A percentile compares a stretch with the other conserved stretches of the same genome.
phyloP scores from a whole-genome alignment of 306 rosid genomes.

The Potentilla sterilis region DNA sequence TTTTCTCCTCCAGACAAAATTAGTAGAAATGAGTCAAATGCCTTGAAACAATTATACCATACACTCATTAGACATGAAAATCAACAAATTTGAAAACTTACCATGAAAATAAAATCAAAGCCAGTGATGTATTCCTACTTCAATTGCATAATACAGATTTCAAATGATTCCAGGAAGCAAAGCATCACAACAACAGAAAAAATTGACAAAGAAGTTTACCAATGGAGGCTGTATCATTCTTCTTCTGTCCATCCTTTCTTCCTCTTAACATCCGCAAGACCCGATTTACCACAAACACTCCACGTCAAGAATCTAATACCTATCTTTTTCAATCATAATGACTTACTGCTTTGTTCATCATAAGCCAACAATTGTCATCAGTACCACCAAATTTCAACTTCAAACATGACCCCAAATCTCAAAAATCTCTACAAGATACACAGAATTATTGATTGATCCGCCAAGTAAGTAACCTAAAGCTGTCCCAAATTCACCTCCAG shows the following conservation, averaged over 20 bases:
- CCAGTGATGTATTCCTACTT: background rate
- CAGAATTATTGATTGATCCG: background rate
- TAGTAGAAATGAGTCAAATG: background rate
- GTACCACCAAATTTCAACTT: conserved; percentile 17
- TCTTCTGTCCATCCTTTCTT: conserved; percentile 62
- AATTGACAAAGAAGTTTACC: conserved; percentile 43
- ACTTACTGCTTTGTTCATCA: conserved; percentile 30
- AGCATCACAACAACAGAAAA: background rate
- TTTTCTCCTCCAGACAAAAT: background rate
- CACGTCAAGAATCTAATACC: conserved; percentile 36
- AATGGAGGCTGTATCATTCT: conserved; percentile 81
- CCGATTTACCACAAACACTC: conserved; percentile 19
- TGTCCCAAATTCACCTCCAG: background rate
- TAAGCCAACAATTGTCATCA: conserved; percentile 5
- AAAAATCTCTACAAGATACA: background rate
- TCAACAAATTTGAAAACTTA: background rate
- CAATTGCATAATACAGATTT: background rate
- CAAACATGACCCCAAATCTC: conserved; percentile 18
- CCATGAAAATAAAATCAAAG: background rate
- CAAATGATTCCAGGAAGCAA: too few relatives aligned
- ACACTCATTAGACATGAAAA: background rate
- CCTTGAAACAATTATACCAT: too few relatives aligned
- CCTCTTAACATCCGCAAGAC: conserved; percentile 31
- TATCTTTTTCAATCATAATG: conserved; percentile 41
- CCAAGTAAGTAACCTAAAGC: background rate